Base-by-base conservation (phyloP, 2,329 filamentous ascomycete genomes). In the Calonectria pauciramosa region DNA sequence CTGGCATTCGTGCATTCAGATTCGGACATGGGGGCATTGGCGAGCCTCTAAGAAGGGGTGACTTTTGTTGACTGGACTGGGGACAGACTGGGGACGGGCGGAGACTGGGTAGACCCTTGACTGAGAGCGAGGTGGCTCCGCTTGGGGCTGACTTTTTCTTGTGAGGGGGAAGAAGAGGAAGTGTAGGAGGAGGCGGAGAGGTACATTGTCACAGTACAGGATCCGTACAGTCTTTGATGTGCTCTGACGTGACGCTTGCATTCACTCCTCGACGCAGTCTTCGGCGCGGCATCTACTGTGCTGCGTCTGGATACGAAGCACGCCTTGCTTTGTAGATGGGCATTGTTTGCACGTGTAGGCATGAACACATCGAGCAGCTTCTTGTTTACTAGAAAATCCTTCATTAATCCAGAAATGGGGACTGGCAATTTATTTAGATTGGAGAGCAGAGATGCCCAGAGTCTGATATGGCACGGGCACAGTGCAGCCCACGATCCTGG, bases 221-320 rank as follows among this genome's bases (percentile, higher is more conserved):
- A 26, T 38, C 32, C 20, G 9, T 69, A 44, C 52, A n/a, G 47
- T 47, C 36, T 41, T 60, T 51, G 67, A 26, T 49, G 49, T 66
- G 51, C 44, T 52, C 66, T 73, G 71, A 73, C 71, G 71, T 73
- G 67, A 73, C 67, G 59, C 49, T 41, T 70, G 66, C 59, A 73
- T 66, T 59, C 59, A 49, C 68, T 54, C 41, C 38, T 49, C 30
- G 18, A 65, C 41, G 28, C 28, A 16, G 32, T 47, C 34, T 20
- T 65, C 51, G 26, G 44, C 47, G 32, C 56, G 23, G 56, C 56
- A 41, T 41, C 34, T 63, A 23, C 32, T 28, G 56, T 41, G 34
- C 32, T 38, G 56, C 26, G 34, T 41, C 23, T 63, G 34, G 14
- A 63, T 28, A 63, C 23, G 34, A 63, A 26, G 23, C 36, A 41